phyloP scores from a whole-genome alignment of 1,284 basidiomycete genomes.

The Tranzscheliella williamsii region DNA sequence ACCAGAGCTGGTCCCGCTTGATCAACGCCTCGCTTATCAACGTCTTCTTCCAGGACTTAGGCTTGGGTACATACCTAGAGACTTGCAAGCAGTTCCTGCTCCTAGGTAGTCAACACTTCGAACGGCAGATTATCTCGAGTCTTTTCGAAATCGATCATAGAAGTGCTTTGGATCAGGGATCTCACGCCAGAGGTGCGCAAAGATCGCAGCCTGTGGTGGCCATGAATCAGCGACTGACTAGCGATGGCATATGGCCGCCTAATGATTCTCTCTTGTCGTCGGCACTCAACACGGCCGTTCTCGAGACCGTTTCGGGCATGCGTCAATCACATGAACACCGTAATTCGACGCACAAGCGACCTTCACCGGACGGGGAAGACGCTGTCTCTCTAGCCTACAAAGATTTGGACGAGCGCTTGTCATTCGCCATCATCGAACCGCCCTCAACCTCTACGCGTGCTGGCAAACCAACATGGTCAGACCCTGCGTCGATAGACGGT shows the following conservation, averaged over 20 bases:
- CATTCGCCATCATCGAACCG: conserved; percentile 43
- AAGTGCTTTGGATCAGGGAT: conserved; percentile 4
- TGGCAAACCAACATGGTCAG: conserved; percentile 23
- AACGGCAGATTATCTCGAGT: conserved; percentile 18
- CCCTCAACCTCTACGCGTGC: conserved; percentile 1
- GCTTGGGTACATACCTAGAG: conserved; percentile 42
- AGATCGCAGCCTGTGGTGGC: conserved; percentile 7
- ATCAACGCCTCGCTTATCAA: conserved; percentile 50
- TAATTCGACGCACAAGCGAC: background rate
- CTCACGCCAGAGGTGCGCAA: background rate
- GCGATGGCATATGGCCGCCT: conserved; percentile 40
- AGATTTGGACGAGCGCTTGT: conserved; percentile 46
- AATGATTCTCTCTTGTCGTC: conserved; percentile 31
- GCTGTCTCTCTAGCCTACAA: conserved; percentile 30
- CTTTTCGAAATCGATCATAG: conserved; percentile 37
- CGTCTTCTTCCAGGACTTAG: conserved; percentile 49
- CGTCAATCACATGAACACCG: conserved; percentile 17
- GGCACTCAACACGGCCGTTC: conserved; percentile 39
- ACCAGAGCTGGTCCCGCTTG: conserved; percentile 41
- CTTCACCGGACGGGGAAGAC: conserved; percentile 2
- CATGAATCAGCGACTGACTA: conserved; percentile 17
- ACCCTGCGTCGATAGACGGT: conserved; percentile 37
- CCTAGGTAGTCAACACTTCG: conserved; percentile 37
- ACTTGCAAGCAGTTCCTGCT: conserved; percentile 46
- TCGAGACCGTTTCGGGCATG: conserved; percentile 43